A percentile compares a stretch with the other conserved stretches of the same genome.
phyloP scores from a whole-genome alignment of 257 asterid species.

The Solanum chmielewskii region DNA sequence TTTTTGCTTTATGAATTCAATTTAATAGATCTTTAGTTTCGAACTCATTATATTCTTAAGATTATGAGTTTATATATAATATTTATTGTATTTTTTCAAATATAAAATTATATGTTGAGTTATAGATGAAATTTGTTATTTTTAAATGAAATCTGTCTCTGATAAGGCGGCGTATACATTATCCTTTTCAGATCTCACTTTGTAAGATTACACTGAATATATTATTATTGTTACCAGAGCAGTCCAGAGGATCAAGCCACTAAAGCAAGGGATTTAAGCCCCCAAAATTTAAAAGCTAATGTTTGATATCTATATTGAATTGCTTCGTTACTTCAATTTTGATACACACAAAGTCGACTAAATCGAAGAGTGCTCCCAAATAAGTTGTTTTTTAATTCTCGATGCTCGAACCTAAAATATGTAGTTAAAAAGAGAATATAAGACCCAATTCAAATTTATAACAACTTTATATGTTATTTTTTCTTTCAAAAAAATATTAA shows the following conservation, averaged over 20 bases:
- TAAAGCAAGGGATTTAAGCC: background rate
- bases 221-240: rapidly evolving
- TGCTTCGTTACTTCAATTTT: too few relatives aligned
- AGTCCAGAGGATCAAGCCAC: background rate
- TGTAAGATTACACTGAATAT: background rate
- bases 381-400: too few relatives aligned
- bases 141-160: background rate
- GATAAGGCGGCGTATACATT: too few relatives aligned
- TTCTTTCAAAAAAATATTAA: too few relatives aligned
- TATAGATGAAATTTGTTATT: background rate
- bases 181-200: background rate
- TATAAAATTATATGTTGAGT: background rate
- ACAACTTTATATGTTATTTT: too few relatives aligned
- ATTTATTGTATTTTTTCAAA: background rate
- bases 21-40: too few relatives aligned
- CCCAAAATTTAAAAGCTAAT: too few relatives aligned
- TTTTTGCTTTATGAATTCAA: too few relatives aligned
- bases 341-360: background rate
- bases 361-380: background rate
- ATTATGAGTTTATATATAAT: background rate
- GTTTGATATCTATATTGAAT: background rate
- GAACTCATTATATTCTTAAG: too few relatives aligned
- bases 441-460: background rate
- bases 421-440: too few relatives aligned
- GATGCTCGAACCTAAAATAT: background rate